Percentiles rank a stretch among this genome's conserved stretches.
Evolutionary conservation across 805 yeast species (phyloP).

Genomic region (Teunomyces barrocoloradensis): DNA sequence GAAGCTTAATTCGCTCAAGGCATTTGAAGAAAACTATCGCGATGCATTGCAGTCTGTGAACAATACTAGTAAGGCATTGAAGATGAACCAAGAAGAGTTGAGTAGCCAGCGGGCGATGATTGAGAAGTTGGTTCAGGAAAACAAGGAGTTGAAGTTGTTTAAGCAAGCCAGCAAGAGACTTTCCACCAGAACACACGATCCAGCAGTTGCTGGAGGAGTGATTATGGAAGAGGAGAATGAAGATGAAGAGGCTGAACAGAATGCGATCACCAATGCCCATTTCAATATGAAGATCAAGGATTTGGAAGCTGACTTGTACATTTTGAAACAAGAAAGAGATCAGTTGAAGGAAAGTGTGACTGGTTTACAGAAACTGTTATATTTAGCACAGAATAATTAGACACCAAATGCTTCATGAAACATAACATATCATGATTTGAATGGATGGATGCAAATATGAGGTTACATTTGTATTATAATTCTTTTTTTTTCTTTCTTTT

Average conservation of each 20-base stretch:
- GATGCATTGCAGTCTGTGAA: constrained; percentile 69
- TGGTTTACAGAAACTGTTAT: constrained; percentile 56
- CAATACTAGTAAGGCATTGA: constrained; percentile 73
- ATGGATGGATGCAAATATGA: too few relatives aligned
- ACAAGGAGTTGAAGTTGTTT: constrained; percentile 63
- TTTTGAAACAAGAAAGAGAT: constrained; percentile 81
- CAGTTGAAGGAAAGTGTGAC: constrained; percentile 63
- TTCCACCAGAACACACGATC: constrained; percentile 27
- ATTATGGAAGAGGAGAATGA: constrained; percentile 21
- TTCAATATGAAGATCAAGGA: constrained; percentile 76
- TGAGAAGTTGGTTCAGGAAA: constrained; percentile 57
- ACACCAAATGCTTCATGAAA: neutral
- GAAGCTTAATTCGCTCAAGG: constrained; percentile 28
- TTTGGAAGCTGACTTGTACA: constrained; percentile 77
- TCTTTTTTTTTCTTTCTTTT: neutral
- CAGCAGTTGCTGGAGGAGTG: constrained; percentile 14
- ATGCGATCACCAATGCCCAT: constrained; percentile 45
- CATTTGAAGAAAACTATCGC: constrained; percentile 63
- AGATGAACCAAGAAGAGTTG: constrained; percentile 69
- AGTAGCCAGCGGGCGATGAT: constrained; percentile 55
- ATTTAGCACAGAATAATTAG: constrained; percentile 16
- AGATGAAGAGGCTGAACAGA: constrained; percentile 11
- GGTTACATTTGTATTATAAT: too few relatives aligned
- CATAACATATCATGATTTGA: too few relatives aligned
- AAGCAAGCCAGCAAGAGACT: constrained; percentile 41